Evolutionary conservation across 768 basidiomycete genomes (phyloP).

Genomic region (Suillus weaverae): DNA sequence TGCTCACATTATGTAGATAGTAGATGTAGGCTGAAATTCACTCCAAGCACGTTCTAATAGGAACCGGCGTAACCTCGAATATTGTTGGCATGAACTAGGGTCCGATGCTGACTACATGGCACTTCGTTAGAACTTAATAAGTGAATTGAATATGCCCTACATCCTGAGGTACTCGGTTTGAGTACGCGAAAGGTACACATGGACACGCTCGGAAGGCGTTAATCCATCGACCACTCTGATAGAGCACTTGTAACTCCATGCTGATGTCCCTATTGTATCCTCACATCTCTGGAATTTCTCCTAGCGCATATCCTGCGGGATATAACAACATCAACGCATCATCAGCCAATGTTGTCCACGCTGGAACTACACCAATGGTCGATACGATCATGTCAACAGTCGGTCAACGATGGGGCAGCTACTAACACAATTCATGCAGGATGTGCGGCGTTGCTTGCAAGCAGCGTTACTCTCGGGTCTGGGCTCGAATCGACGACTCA

Average conservation of each 20-base stretch:
- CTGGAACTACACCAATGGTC: not conserved
- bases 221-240: not conserved
- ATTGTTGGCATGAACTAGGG: too few species aligned
- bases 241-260: not conserved
- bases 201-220: not conserved
- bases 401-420: not conserved
- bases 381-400: not conserved
- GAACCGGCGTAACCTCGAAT: too few species aligned
- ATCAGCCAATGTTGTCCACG: not conserved
- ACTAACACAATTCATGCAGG: not conserved
- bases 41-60: too few species aligned
- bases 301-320: not conserved
- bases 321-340: not conserved
- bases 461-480: not conserved
- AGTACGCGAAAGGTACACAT: not conserved
- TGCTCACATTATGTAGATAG: too few species aligned
- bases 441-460: not conserved
- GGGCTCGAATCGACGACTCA: not conserved
- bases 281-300: not conserved
- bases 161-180: not conserved
- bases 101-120: too few species aligned
- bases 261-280: not conserved
- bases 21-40: too few species aligned
- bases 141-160: not conserved
- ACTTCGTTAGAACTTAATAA: not conserved